These are phyloP conservation scores for Aleurites moluccanus DNA, from an alignment of 441 rosid species.

Conservation along the genomic window DNA sequence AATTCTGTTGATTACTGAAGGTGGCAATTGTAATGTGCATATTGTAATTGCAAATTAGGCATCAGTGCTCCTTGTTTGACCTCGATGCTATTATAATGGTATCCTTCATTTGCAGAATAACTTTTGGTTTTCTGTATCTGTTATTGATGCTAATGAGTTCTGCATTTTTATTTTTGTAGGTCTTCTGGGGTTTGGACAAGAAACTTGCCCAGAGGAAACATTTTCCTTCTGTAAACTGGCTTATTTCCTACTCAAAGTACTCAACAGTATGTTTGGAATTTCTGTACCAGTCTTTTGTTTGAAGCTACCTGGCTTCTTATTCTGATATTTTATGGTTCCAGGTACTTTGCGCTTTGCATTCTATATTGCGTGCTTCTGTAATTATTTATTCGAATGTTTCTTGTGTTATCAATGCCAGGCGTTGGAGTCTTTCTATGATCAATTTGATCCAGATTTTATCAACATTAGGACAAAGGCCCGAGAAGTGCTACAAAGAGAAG, in stretches of 20 bases:
- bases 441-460: slow-evolving; percentile 95
- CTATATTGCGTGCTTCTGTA: neutral
- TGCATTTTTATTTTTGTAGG: slow-evolving; percentile 43
- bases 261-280: slow-evolving; percentile 58
- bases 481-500: slow-evolving; percentile 99
- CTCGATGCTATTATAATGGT: neutral
- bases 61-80: neutral
- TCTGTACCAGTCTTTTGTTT: neutral
- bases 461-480: slow-evolving; percentile 97
- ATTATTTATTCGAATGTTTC: slow-evolving; percentile 21
- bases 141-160: slow-evolving; percentile 6
- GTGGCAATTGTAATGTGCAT: neutral
- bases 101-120: neutral
- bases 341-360: neutral
- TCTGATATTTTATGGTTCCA: neutral
- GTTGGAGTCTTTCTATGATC: slow-evolving; percentile 92
- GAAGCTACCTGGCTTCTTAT: neutral
- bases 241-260: slow-evolving; percentile 97
- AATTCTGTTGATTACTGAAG: neutral
- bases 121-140: neutral
- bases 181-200: slow-evolving; percentile 99
- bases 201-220: slow-evolving; percentile 99
- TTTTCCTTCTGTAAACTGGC: slow-evolving; percentile 99
- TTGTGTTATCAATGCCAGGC: slow-evolving; percentile 51
- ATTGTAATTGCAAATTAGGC: neutral